Evolutionary conservation across 2,329 filamentous ascomycete species (phyloP), one percentile per base, ranked within the genome.

Genomic region (Fusarium sp.): DNA sequence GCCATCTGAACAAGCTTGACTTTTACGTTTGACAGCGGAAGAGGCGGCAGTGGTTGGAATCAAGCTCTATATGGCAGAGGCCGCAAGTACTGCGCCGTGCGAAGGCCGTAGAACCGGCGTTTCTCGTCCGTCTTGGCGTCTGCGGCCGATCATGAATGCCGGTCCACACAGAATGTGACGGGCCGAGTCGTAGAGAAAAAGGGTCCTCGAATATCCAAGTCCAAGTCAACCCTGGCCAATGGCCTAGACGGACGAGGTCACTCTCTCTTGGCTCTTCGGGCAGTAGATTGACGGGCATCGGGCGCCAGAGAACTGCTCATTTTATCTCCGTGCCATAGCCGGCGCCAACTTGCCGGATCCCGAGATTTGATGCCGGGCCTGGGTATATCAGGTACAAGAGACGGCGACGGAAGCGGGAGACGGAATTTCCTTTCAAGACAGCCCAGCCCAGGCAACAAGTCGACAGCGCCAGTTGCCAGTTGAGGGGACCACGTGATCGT

Each of bases 271-370:
- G 34, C 11, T 34, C 34, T 43, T 23, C 23, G 23, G 23, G 34
- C 10, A 50, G 12, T 18, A 30, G 41, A 48, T 30, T 27, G n/a
- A 36, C 34, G 48, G 23, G 48, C 48, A 51, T 28, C 18, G 48
- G 48, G 39, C 31, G 31, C 7, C 6, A 23, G 47, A 34, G 13
- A 57, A 37, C 15, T 12, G 23, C 31, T 23, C 10, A 10, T 27
- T 47, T 61, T 67, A 75, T 74, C 59, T 56, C 73, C 73, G 73
- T 54, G 39, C 13, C 67, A 75, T 68, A 70, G 41, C 73, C 73
- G 71, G 67, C 30, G 59, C 60, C 59, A 59, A 56, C 31, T 70
- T 67, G 67, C 67, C 67, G 67, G 67, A 56, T 70, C 60, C 67
- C 67, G 67, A 70, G 65, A 63, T 44, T 37, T 52, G 27, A 31